A percentile compares a stretch with the other conserved stretches of the same genome.
Evolutionary conservation across 2,329 filamentous ascomycete species (phyloP).

Genomic region (Septoria linicola): DNA sequence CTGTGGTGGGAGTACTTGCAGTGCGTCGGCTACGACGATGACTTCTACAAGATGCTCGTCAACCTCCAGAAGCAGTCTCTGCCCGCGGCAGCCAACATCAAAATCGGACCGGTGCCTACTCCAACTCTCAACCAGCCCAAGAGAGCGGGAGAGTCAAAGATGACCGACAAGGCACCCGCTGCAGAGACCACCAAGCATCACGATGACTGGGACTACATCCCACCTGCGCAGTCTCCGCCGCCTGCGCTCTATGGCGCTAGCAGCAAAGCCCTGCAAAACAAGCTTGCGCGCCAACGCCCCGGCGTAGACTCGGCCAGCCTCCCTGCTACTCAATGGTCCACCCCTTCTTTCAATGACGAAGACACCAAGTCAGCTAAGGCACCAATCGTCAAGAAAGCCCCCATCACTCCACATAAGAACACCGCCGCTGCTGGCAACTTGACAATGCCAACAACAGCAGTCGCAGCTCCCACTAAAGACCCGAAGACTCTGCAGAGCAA

Average conservation of each 20-base stretch:
- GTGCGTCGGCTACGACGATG: conserved; percentile 43
- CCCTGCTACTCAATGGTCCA: background rate
- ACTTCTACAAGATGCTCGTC: conserved; percentile 46
- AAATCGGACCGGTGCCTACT: background rate
- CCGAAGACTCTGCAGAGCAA: no score
- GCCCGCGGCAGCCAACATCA: background rate
- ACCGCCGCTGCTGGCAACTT: no score
- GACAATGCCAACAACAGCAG: no score
- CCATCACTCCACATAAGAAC: no score
- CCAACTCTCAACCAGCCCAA: background rate
- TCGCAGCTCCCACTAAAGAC: no score
- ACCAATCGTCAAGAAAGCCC: background rate
- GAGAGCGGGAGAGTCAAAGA: background rate
- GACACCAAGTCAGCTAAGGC: background rate
- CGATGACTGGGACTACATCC: background rate
- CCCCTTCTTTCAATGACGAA: background rate
- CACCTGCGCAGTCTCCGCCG: background rate
- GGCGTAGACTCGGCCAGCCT: conserved; percentile 1
- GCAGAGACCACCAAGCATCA: background rate
- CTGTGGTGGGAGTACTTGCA: conserved; percentile 52
- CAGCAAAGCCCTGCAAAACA: conserved; percentile 5
- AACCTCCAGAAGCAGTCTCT: conserved; percentile 14
- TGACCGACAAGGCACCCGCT: background rate
- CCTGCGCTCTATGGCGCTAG: background rate
- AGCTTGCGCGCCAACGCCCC: background rate